Evolutionary conservation across 2,329 filamentous ascomycete species (phyloP), one percentile per base, ranked within the genome.

Genomic region (Cladosporium sphaerospermum): DNA sequence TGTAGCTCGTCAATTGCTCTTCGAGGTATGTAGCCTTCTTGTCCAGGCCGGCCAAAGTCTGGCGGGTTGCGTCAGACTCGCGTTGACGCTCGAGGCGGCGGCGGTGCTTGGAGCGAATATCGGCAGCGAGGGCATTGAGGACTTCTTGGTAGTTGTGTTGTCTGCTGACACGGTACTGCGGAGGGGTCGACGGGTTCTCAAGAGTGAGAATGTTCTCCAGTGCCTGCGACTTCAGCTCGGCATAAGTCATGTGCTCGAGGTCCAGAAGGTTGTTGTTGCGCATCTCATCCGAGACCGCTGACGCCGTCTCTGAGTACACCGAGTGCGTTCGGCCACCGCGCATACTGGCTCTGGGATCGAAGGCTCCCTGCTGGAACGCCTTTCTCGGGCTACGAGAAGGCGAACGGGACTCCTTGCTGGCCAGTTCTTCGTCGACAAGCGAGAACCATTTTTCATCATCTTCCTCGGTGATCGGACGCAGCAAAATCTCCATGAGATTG

Each of bases 41-140:
- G 69, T 89, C 84, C 56, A 95, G 73, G 59, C 90, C 88, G 41
- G 78, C 71, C 13, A 93, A 76, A 1, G 89, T 93, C 54, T 86
- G 75, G 28, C 86, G 80, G 18, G 92, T 88, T 42, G 86, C 85
- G 62, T 99, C 93, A 37, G 97, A 71, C 70, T 99, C 93, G 45
- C 89, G 85, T 67, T 96, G 87, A 54, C 93, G 83, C 70, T 99
- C 92, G 42, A 99, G 85, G 54, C 93, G 82, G 54, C 95, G 83
- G 37, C 91, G 85, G 71, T 95, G 95, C 79, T 99, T 99, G 56
- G 91, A 96, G 43, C 95, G 86, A 67, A 99, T 99, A 67, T 99
- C 93, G 53, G 95, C 81, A 2, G 93, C 93, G 64, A 99, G 96
- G 57, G 90, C 89, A 67, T 99, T 99, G 59, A 99, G 81, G n/a